phyloP scores from a whole-genome alignment of 305 asterid species.

The Euphrasia arctica region DNA sequence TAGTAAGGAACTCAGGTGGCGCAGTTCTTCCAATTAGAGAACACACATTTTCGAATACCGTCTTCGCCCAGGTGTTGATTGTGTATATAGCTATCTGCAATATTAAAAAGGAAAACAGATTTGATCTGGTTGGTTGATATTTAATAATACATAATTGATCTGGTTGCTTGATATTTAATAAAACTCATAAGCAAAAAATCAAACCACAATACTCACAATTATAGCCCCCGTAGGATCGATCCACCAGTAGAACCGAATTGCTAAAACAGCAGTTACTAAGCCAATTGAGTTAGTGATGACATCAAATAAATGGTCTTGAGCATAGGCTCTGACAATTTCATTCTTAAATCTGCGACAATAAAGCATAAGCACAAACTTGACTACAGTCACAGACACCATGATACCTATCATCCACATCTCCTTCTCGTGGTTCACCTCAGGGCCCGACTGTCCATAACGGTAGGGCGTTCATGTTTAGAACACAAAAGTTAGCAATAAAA shows the following conservation, averaged over 20 bases:
- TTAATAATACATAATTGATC: neutral
- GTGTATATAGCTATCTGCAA: constrained; percentile 85
- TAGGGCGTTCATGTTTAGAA: constrained; percentile 4
- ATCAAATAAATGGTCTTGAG: constrained; percentile 92
- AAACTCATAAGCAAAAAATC: neutral
- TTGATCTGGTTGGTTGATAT: too few relatives aligned
- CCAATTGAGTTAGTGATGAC: constrained; percentile 93
- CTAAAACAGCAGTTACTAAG: constrained; percentile 68
- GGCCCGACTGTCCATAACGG: constrained; percentile 42
- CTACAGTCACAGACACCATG: constrained; percentile 74
- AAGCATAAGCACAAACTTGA: constrained; percentile 73
- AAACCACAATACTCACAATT: constrained; percentile 39
- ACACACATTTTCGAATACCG: constrained; percentile 76
- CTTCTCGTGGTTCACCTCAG: constrained; percentile 48
- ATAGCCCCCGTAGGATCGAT: constrained; percentile 91
- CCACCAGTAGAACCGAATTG: constrained; percentile 84
- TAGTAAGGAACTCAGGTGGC: constrained; percentile 83
- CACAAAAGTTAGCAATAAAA: neutral
- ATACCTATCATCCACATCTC: constrained; percentile 96
- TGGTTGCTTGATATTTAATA: neutral
- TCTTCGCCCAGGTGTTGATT: constrained; percentile 82
- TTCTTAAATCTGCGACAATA: constrained; percentile 84
- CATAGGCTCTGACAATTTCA: constrained; percentile 81
- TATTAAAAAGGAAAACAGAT: neutral
- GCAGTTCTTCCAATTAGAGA: constrained; percentile 88